Evolutionary conservation across 257 asterid genomes (phyloP), one percentile per base, ranked within the genome.

Genomic region (Fraxinus americana): DNA sequence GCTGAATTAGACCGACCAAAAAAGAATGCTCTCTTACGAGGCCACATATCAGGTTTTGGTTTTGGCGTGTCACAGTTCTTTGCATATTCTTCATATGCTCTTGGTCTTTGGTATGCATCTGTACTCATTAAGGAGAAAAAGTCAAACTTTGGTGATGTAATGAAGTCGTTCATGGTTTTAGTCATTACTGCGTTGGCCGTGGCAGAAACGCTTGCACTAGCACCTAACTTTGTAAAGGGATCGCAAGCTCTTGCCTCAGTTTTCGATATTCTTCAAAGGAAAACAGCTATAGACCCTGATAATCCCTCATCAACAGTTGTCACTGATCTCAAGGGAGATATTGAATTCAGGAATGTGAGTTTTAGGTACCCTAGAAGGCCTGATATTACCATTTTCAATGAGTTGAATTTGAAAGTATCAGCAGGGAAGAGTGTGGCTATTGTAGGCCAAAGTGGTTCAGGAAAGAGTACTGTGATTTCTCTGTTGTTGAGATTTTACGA

Each of bases 21-120:
- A 73, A 86, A 82, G 82, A 80, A 83, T 43, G 83, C 90, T 39
- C 74, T 87, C 21, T 77, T 87, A 3, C 85, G 89, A 0, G 92
- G 91, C 41, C 89, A 90, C 59, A 77, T 87, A 43, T 72, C 86
- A 67, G 93, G 92, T 9, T 86, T 90, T 25, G 87, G 92, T 50
- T 89, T 76, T 43, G 93, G 93, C 11, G 52, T 87, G n/a, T 83
- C 96, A 14, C 89, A 86, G 36, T 52, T 91, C 75, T 73, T 87
- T 19, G 87, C 91, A 11, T 89, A 83, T 77, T 79, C 89, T 66
- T 86, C 93, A 1, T 89, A 89, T 63, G 92, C 92, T 4, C 71
- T 85, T 21, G 92, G 89, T 43, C 90, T 90, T n/a, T 91, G 93
- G 93, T 91, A 87, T 30, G 93, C 89, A 5, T 86, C 93, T 10